A percentile compares a stretch with the other conserved stretches of the same genome.
phyloP scores from a whole-genome alignment of 1,284 basidiomycete genomes.

The Volvariella volvacea region DNA sequence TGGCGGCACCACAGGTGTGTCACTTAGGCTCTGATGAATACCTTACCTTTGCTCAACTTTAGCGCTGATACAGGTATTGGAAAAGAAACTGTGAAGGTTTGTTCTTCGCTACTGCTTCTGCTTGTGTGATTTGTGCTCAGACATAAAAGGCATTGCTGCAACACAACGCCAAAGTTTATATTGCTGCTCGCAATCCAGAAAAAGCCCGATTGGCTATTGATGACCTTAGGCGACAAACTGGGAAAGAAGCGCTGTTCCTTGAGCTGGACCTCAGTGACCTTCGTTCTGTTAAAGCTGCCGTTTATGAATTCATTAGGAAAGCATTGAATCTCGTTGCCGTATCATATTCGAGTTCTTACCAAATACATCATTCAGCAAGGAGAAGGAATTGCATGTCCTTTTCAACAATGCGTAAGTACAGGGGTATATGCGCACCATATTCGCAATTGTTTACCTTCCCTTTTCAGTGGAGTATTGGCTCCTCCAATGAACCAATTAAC shows the following conservation, averaged over 20 bases:
- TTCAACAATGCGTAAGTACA: conserved; percentile 51
- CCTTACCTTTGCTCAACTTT: conserved; percentile 19
- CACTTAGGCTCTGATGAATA: conserved; percentile 7
- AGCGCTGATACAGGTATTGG: conserved; percentile 22
- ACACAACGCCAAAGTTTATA: conserved; percentile 60
- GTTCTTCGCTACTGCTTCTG: background rate
- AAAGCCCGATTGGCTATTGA: conserved; percentile 46
- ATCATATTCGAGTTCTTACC: too few relatives aligned
- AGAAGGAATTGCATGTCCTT: conserved; percentile 40
- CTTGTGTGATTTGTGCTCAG: too few relatives aligned
- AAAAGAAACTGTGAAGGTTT: conserved; percentile 26
- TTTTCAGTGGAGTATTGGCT: conserved; percentile 39
- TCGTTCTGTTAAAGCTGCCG: conserved; percentile 41
- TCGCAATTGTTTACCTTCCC: background rate
- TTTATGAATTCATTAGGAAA: conserved; percentile 43
- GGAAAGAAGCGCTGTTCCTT: conserved; percentile 35
- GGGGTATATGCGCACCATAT: conserved; percentile 9
- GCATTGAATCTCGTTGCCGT: too few relatives aligned
- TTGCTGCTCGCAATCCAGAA: conserved; percentile 44
- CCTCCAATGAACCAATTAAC: conserved; percentile 40
- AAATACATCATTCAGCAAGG: too few relatives aligned
- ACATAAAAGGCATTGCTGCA: conserved; percentile 39
- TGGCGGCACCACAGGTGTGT: conserved; percentile 37
- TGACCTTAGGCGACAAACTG: conserved; percentile 32
- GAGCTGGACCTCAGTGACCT: conserved; percentile 56